A percentile compares a stretch with the other conserved stretches of the same genome.
Conservation (phyloP, 495 filamentous ascomycete species). For the Entonaema liquescens region DNA sequence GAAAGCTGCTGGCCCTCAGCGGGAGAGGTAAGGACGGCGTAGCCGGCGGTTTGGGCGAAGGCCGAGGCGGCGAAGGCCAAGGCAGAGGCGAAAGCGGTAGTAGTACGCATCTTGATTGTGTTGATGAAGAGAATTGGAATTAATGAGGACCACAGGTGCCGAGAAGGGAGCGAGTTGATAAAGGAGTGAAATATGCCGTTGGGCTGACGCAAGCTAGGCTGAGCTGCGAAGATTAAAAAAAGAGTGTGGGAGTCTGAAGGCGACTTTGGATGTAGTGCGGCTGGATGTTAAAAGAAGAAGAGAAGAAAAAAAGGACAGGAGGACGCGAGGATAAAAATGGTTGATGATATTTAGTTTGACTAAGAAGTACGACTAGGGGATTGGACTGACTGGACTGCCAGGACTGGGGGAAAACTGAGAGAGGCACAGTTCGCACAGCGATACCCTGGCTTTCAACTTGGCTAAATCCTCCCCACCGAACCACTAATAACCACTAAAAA, state of each 20-base stretch:
- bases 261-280: conserved; percentile 30
- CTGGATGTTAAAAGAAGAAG: conserved; percentile 24
- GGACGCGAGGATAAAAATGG: conserved; percentile 10
- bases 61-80: conserved; percentile 54
- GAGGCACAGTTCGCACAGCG: conserved; percentile 27
- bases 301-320: conserved; percentile 12
- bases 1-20: conserved; percentile 45
- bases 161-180: conserved; percentile 27
- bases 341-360: conserved; percentile 33
- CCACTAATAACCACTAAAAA: conserved; percentile 33
- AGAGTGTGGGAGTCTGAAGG: conserved; percentile 42
- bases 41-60: conserved; percentile 54
- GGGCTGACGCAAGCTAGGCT: conserved; percentile 32
- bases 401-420: not conserved
- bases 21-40: conserved; percentile 52
- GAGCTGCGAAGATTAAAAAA: conserved; percentile 35
- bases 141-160: conserved; percentile 3
- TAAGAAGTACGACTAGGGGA: not conserved
- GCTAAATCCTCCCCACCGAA: not conserved
- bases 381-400: no score
- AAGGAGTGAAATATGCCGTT: conserved; percentile 35
- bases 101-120: conserved; percentile 55
- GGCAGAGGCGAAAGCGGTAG: conserved; percentile 49
- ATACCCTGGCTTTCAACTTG: not conserved
- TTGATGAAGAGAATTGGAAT: conserved; percentile 22